Evolutionary conservation across 345 rosid genomes (phyloP).

Genomic region (Luvunga scandens): DNA sequence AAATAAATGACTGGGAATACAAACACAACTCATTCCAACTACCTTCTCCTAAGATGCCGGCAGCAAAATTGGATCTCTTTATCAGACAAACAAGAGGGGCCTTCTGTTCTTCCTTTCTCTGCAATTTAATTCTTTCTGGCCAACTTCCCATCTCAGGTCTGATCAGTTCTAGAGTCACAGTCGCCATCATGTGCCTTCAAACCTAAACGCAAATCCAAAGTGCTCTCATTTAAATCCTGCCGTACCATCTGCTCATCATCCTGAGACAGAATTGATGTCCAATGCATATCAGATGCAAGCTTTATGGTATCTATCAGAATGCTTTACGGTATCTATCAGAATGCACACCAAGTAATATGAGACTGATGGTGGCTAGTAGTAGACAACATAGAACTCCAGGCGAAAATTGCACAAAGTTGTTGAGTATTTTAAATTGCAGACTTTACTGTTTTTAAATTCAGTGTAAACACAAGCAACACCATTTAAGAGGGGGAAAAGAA

Average conservation of each 20-base stretch:
- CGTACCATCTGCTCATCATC: slow-evolving; percentile 47
- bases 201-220: slow-evolving; percentile 70
- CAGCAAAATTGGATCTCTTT: slow-evolving; percentile 26
- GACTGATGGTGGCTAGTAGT: not conserved
- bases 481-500: no score
- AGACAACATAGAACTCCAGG: not conserved
- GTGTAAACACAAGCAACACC: not conserved
- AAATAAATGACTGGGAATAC: slow-evolving; percentile 15
- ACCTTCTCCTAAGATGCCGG: not conserved
- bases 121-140: slow-evolving; percentile 22
- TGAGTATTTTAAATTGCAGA: not conserved
- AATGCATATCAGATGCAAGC: slow-evolving; percentile 16
- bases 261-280: slow-evolving; percentile 36
- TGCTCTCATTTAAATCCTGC: slow-evolving; percentile 95
- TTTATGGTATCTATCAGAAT: not conserved
- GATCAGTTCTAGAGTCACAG: slow-evolving; percentile 31
- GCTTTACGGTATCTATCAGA: not conserved
- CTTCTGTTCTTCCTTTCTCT: slow-evolving; percentile 15
- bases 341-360: not conserved
- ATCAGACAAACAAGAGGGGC: slow-evolving; percentile 1
- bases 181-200: slow-evolving; percentile 46
- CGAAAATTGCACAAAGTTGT: not conserved
- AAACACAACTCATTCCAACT: slow-evolving; percentile 17
- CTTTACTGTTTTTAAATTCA: not conserved
- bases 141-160: slow-evolving; percentile 27